Evolutionary conservation across 352 stramenopile species (phyloP), one percentile per base, ranked within the genome.

Genomic region (Pythium utonaiense): DNA sequence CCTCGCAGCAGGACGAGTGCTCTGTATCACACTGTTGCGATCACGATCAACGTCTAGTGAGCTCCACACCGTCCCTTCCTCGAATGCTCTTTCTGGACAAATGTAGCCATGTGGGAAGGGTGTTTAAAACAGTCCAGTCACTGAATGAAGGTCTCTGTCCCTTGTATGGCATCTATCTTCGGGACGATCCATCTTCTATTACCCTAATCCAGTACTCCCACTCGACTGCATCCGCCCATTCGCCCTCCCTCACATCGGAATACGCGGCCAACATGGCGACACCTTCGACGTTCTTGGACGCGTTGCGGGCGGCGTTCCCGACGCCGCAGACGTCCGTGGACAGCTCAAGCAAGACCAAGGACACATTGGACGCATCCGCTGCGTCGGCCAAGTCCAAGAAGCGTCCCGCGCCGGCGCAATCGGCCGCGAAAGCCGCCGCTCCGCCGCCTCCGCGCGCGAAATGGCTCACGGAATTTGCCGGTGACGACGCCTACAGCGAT

Each of bases 371-470:
- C 14, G 31, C 22, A 13, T 19, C 45, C 1, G 14, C 27, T 27
- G 38, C n/a, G 17, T 34, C n/a, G 5, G 44, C 10, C 49, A 64
- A 62, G 53, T 38, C 62, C 24, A 69, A 69, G 62, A 69, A 69
- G 34, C 62, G 62, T 9, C 62, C 62, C 0, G 28, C 55, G 48
- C 36, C 53, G 22, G 12, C 61, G 16, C 16, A 56, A n/a, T 14
- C 41, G 30, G 30, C 24, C 17, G 30, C 24, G 31, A 64, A 60
- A 33, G 19, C 48, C 40, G 25, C 24, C 3, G n/a, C 36, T 27
- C 53, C 53, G 36, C 25, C 36, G 40, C 53, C 52, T 10, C 45
- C 60, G 10, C 45, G 45, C 3, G 44, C 61, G 19, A 53, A 28
- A 17, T 69, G 62, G 62, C 54, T 62, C 36, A 34, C 30, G 21